Base-by-base conservation (phyloP, 345 rosid species). In the Sisymbrium irio region DNA sequence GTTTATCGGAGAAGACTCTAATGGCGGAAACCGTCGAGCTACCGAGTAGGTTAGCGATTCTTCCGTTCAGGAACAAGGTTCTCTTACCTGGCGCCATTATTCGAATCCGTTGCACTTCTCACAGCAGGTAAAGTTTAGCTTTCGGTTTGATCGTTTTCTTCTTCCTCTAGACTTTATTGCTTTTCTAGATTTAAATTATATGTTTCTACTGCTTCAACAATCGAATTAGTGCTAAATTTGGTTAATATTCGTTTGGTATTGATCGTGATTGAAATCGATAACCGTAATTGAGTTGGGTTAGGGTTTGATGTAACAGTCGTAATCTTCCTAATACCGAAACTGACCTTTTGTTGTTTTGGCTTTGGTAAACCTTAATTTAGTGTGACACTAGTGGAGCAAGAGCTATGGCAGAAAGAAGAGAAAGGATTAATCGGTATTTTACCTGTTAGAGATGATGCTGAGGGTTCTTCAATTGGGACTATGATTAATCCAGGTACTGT, bases 91-190 rank as follows among this genome's bases (percentile, higher is more conserved):
- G 99, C 81, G 99, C 98, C 77, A 88, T 95, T 73, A 92, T 95
- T 83, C 90, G 98, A 44, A 95, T 95, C 84, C 98, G 99, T 55
- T 95, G 99, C 83, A 95, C 98, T 71, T 95, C 97, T 40, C 96
- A 89, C 22, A 90, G 88, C 94, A 90, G 97, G 97, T 89, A 40
- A 2, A 45, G 1, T 5, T 4, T 8, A 51, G n/a, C 42, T 27
- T 12, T 30, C n/a, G 47, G 15, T 61, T 69, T 17, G 45, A 39
- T 59, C 65, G 35, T 44, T 7, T 6, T 25, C 35, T 14, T 22
- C 30, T 15, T 46, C 37, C 39, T 62, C 37, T 75, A 49, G 66
- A 62, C 19, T 67, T 45, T n/a, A n/a, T n/a, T 68, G 3, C 3
- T 41, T 33, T 51, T 6, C 5, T 36, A 1, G 28, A 11, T 8